Evolutionary conservation across 176 grass and related monocot genomes (phyloP).

Genomic region (Carex pumila): DNA sequence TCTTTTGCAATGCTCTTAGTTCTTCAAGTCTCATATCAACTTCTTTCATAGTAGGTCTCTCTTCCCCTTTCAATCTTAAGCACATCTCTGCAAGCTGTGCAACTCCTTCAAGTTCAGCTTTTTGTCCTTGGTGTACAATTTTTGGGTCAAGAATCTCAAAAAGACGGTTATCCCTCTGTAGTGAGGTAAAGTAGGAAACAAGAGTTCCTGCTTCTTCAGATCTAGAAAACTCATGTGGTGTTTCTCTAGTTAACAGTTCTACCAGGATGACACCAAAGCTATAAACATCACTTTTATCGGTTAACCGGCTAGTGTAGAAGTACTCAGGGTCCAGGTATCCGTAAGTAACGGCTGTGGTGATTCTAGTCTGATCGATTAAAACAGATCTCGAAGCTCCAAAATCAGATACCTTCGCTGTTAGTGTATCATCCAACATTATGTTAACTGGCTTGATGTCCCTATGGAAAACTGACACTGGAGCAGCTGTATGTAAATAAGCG

Average conservation of each 20-base stretch:
- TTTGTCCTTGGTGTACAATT: neutral
- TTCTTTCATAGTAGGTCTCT: conserved; percentile 29
- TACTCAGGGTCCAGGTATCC: conserved; percentile 35
- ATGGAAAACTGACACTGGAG: conserved; percentile 18
- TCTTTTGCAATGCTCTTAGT: neutral
- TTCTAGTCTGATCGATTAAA: conserved; percentile 8
- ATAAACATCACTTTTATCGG: conserved; percentile 24
- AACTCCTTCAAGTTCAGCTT: conserved; percentile 1
- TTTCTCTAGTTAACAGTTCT: conserved; percentile 32
- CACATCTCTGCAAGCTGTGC: conserved; percentile 9
- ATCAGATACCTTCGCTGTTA: conserved; percentile 28
- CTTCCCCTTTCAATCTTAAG: conserved; percentile 15
- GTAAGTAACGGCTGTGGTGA: conserved; percentile 21
- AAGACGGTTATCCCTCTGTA: conserved; percentile 1
- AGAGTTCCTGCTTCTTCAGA: conserved; percentile 11
- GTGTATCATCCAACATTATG: conserved; percentile 26
- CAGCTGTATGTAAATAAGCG: conserved; percentile 22
- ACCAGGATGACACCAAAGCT: conserved; percentile 35
- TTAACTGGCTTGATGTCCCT: conserved; percentile 28
- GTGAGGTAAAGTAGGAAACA: conserved; percentile 10
- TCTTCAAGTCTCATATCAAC: conserved; percentile 26
- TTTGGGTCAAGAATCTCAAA: conserved; percentile 24
- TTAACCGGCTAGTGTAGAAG: conserved; percentile 21
- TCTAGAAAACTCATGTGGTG: neutral
- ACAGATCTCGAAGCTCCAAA: conserved; percentile 30